Evolutionary conservation across 306 rosid species (phyloP), one percentile per base, ranked within the genome.

Genomic region (Citrullus colocynthis): DNA sequence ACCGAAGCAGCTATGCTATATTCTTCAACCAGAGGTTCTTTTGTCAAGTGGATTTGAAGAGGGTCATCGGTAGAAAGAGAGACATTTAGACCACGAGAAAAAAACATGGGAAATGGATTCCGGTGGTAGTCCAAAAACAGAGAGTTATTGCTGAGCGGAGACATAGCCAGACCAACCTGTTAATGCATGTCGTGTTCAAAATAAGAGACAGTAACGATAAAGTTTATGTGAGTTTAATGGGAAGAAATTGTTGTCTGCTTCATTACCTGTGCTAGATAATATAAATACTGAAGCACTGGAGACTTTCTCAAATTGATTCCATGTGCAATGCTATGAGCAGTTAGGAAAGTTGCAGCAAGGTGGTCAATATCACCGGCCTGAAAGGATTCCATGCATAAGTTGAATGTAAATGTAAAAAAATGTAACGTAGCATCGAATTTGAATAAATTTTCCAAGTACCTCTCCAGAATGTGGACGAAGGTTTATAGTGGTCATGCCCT

Each of bases 361-460:
- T 94, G 98, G 89, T 94, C 98, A 80, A 94, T 88, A 87, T 94
- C 97, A 81, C 98, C 98, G 55, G 98, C 95, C 97, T 94, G 90
- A 75, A 42, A 81, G 62, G 61, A 76, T 32, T 51, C 85, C 24
- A 84, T 36, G 77, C 78, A 78, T 87, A 64, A 84, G 78, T 74
- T 52, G 77, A 51, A 24, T 24, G 28, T 24, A 24, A 24, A 70
- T 41, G 64, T 37, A 45, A 20, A 37, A 24, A 62, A 76, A 75
- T 61, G 72, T 56, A 74, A 71, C 17, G 61, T 55, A 7, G 71
- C 34, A 77, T 42, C 6, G 7, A 17, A 48, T 62, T 32, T 30
- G 49, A 64, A 32, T 64, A 77, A 20, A 58, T 18, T 41, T 83
- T 36, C 6, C 21, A 71, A 9, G 76, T 89, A 95, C 98, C 98